These are phyloP conservation scores for Ogataea hybrid DNA, from an alignment of 1,139 yeast genomes.

Conservation along the genomic window DNA sequence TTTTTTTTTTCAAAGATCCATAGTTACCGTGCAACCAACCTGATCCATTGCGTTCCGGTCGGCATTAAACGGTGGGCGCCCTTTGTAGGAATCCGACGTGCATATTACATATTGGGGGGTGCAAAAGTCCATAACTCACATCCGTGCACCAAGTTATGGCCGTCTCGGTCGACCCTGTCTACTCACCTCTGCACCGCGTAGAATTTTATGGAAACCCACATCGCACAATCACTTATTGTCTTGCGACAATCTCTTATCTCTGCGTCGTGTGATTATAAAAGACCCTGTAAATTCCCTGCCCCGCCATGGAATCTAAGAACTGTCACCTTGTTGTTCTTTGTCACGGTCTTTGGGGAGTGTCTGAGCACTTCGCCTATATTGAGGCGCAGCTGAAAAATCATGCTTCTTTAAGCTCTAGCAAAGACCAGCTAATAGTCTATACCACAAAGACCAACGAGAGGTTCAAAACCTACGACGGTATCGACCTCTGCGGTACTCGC, in stretches of 20 bases:
- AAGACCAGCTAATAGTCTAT: slow-evolving; percentile 46
- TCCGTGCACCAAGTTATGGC: background rate
- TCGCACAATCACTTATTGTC: background rate
- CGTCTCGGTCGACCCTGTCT: no score
- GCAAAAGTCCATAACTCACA: background rate
- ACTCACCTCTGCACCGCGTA: slow-evolving; percentile 7
- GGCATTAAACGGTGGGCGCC: background rate
- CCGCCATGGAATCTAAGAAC: slow-evolving; percentile 12
- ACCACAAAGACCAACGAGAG: slow-evolving; percentile 62
- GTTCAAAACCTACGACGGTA: slow-evolving; percentile 79
- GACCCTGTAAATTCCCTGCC: background rate
- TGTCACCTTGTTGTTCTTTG: slow-evolving; percentile 67
- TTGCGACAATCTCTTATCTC: slow-evolving; percentile 6
- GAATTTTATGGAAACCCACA: slow-evolving; percentile 3
- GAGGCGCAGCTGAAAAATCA: slow-evolving; percentile 37
- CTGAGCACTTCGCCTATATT: slow-evolving; percentile 63
- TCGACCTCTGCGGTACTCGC: slow-evolving; percentile 78
- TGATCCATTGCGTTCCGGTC: slow-evolving; percentile 1
- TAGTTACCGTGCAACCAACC: background rate
- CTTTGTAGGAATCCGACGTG: slow-evolving; percentile 4
- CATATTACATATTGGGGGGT: background rate
- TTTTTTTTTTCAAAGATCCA: background rate
- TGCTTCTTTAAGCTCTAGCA: slow-evolving; percentile 14
- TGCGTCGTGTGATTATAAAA: slow-evolving; percentile 6
- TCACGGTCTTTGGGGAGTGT: slow-evolving; percentile 85